A percentile compares a stretch with the other conserved stretches of the same genome.
phyloP scores from a whole-genome alignment of 2,329 filamentous ascomycete species.

The Colletotrichum tanaceti region DNA sequence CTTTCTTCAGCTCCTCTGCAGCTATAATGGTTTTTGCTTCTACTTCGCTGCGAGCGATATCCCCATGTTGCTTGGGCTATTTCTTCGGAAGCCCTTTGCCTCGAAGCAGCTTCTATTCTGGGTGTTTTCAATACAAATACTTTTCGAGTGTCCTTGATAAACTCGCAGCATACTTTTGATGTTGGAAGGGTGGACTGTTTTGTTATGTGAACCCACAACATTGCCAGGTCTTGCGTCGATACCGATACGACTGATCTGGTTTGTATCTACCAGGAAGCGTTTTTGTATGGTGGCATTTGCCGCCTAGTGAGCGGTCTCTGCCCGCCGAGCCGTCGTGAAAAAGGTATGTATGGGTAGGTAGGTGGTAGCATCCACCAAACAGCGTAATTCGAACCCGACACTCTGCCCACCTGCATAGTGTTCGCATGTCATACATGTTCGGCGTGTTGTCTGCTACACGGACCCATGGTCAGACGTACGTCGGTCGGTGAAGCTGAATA shows the following conservation, averaged over 20 bases:
- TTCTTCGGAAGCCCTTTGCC: background rate
- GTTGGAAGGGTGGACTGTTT: background rate
- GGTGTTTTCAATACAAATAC: background rate
- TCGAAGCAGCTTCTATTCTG: background rate
- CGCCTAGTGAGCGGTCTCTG: too few species aligned
- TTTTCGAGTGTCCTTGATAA: background rate
- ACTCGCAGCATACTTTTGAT: background rate
- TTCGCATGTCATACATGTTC: too few species aligned
- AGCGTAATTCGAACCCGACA: too few species aligned
- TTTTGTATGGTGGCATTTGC: too few species aligned
- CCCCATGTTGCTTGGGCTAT: background rate
- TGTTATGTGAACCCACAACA: background rate
- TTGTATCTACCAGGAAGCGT: background rate
- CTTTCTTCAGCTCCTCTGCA: slow-evolving; percentile 14
- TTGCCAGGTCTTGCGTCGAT: background rate
- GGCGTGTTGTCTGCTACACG: too few species aligned
- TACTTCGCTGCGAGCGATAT: slow-evolving; percentile 1
- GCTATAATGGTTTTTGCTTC: slow-evolving; percentile 3
- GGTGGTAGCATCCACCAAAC: too few species aligned
- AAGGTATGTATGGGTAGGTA: too few species aligned
- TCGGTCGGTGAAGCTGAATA: too few species aligned
- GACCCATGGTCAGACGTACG: too few species aligned
- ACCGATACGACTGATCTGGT: background rate
- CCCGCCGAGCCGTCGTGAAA: too few species aligned
- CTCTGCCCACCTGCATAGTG: too few species aligned